Base-by-base conservation (phyloP, 345 rosid genomes). In the Eucalyptus sp. region DNA sequence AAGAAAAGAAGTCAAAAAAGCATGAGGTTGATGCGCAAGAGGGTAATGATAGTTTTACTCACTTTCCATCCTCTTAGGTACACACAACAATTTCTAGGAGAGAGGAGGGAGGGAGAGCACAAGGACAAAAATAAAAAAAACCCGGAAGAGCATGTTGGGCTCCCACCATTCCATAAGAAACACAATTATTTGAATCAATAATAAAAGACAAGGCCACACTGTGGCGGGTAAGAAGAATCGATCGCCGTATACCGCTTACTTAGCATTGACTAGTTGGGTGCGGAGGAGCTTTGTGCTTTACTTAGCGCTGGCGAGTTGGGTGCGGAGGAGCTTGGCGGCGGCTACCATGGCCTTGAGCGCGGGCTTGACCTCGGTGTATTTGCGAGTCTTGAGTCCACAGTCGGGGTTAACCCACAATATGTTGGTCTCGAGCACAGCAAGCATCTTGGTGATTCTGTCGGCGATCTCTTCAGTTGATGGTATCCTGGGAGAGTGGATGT, bases 401-500 rank as follows among this genome's bases (percentile, higher is more conserved):
- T 98, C 99, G 9, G 99, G 99, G 94, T 98, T 98, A 41, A 98
- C 99, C 99, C 99, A 98, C 94, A 98, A 90, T 91, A 98, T 91
- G 96, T 95, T 96, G 88, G 93, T 93, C 92, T 97, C 99, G 2
- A 97, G 96, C 68, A 96, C 99, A 0, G 99, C 99, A 90, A 97
- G 99, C 99, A 97, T 97, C 93, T 97, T 97, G 95, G 95, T 95
- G 66, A 96, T 90, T 80, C 99, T 94, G 93, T 98, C 99, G 8
- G 99, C 99, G 71, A 98, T 98, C 90, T 98, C 99, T 86, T 97
- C 99, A 0, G 98, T 93, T 10, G 99, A 96, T 90, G 99, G 99
- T 89, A 98, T 97, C 91, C 99, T 96, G 1, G 98, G 99, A 54
- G 99, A 97, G 96, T 97, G 99, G 91, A 97, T 97, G 91, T 41